Base-by-base conservation (phyloP, 768 basidiomycete genomes). In the Lepiota brunneoincarnata region DNA sequence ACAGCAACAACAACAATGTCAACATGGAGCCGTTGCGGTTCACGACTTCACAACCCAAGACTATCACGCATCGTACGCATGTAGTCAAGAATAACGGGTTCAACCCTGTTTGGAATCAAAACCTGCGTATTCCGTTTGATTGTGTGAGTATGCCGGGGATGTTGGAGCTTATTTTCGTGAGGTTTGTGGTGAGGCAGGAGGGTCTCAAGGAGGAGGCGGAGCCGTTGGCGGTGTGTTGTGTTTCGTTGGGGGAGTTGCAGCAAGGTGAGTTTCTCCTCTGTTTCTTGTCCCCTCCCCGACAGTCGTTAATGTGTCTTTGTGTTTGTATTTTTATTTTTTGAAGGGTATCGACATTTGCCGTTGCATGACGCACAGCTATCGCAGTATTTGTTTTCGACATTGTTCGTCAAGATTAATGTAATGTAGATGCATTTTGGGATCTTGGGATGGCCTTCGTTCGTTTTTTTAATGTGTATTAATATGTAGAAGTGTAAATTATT, bases 341-440 rank as follows among this genome's bases (percentile, higher is more conserved):
- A 44, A 66, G 95, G 96, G 3, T 98, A 87, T 67, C 86, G 93
- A 17, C 92, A 99, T 71, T 71, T 99, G n/a, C 93, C 96, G 0
- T 72, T 99, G 42, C 92, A 94, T 62, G 96, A 99, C 66, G 72
- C 80, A 1, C 87, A 96, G 67, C 82, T 93, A 43, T 90, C 87
- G 36, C 91, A 94, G 61, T 91, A 88, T 63, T 75, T 98, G 38
- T 98, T 96, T 70, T 93, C 95, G 40, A 96, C 94, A 28, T 75
- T 99, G 20, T 98, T 98, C 61, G 89, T 98, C 17, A 72, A 79
- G 44, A 79, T 89, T 51, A 72, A 82, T 35, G 69, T 93, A 4
- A 31, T 31, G 24, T 47, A 34, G 17, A 35, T 31, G 21, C n/a
- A 6, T n/a, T 44, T 44, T 14, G n/a, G n/a, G n/a, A n/a, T n/a